phyloP scores from a whole-genome alignment of 257 asterid genomes.

The Cinchona pubescens region DNA sequence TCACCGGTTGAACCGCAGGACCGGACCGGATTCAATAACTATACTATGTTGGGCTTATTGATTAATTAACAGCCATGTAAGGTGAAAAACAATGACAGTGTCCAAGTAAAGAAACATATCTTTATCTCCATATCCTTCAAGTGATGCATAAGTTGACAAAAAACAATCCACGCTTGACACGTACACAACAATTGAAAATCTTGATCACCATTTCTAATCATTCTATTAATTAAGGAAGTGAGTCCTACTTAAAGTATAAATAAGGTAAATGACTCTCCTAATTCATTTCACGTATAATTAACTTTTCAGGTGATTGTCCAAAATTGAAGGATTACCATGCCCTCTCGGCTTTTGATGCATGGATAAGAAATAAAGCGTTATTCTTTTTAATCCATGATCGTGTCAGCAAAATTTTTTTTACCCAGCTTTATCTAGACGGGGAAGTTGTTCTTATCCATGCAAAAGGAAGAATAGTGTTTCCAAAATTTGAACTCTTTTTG shows the following conservation, averaged over 20 bases:
- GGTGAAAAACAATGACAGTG: background rate
- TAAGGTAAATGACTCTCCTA: background rate
- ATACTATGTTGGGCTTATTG: too few relatives aligned
- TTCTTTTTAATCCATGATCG: background rate
- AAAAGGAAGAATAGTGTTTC: background rate
- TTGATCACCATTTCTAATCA: background rate
- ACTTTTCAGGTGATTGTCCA: background rate
- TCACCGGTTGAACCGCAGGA: too few relatives aligned
- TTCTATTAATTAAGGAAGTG: background rate
- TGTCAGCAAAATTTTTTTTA: background rate
- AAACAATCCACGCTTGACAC: background rate
- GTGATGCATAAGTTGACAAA: background rate
- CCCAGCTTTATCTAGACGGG: background rate
- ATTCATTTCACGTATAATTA: background rate
- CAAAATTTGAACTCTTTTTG: background rate
- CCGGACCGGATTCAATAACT: too few relatives aligned
- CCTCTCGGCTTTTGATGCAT: background rate
- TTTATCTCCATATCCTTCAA: background rate
- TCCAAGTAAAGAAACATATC: slow-evolving; percentile 2
- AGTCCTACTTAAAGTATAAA: too few relatives aligned
- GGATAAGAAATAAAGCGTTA: background rate
- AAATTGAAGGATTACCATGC: slow-evolving; percentile 4
- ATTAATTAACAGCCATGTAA: slow-evolving; percentile 1
- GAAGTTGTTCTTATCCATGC: background rate
- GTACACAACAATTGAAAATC: background rate